Evolutionary conservation across 805 yeast genomes (phyloP), one percentile per base, ranked within the genome.

Genomic region (Priceomyces castillae): DNA sequence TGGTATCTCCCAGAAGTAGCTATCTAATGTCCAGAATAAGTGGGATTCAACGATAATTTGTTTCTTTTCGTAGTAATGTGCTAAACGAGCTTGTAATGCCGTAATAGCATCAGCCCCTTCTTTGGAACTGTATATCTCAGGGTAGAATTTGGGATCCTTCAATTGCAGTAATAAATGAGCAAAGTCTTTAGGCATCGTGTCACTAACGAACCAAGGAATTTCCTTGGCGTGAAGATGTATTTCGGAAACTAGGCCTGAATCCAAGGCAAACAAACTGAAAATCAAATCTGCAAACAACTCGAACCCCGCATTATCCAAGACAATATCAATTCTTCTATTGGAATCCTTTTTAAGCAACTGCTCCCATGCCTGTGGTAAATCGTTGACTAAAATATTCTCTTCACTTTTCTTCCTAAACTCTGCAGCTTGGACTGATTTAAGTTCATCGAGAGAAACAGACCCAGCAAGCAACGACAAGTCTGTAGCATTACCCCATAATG

Each of bases 401-500:
- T 86, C 90, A 44, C 90, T 86, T 57, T 82, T 80, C 58, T 82
- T 84, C 52, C 98, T 76, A 15, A 89, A 89, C 49, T 85, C 89
- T 10, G 85, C 86, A 34, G 97, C 97, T 70, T 94, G 99, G 31
- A 89, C 80, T 4, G 92, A 81, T 63, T 88, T 86, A 56, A 94
- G 85, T 51, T 94, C 97, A 37, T 90, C 97, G 22, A 89, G 61
- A 2, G 73, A 58, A 6, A 90, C 81, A n/a, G 92, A 89, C 46
- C 87, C 90, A 3, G 95, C 90, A 49, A 94, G 73, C 42, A 95
- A 69, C 0, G 97, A 89, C 57, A 94, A 75, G 64, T 94, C 99
- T 3, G 97, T 88, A 15, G 98, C 97, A 64, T 94, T 94, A 20
- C 99, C 99, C 99, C 99, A 94, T 42, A 94, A 67, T 0, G 97